Evolutionary conservation across 1,284 basidiomycete genomes (phyloP), one percentile per base, ranked within the genome.

Genomic region (Ustilago sp.): DNA sequence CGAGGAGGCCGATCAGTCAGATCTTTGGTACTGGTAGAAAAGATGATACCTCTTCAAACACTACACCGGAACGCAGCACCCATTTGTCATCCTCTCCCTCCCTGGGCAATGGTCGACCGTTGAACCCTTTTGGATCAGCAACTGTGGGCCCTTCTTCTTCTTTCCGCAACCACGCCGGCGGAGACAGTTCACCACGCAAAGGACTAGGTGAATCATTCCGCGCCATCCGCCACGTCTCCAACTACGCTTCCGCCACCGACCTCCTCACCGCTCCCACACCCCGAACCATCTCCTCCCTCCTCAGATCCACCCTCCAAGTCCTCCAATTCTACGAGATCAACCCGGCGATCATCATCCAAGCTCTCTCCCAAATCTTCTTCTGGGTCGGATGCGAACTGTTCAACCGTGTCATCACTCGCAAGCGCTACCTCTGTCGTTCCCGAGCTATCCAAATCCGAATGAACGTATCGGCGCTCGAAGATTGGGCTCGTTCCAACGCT

Each of bases 341-440:
- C 83, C 95, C 96, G 11, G 92, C 90, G 2, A 89, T 98, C 52
- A 92, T 92, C 68, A 91, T 93, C 15, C 96, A 99, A 85, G 89
- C 94, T 51, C 95, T 95, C 90, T 96, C 94, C 0, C 96, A 99
- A 87, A 91, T 97, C 19, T 91, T 95, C 88, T 96, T 94, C 84
- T 96, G 94, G 94, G 85, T 88, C 63, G 87, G 88, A 13, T 88
- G 93, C 86, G 96, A 99, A 88, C 90, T 94, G 36, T 99, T 98
- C 88, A 99, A 99, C 87, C 92, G 95, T 38, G 78, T 94, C 41
- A 98, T 98, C 88, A 98, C 98, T 86, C 91, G 95, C 54, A 95
- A 94, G 87, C 96, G 95, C 85, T 96, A 94, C 84, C 88, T 98
- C 0, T 98, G 96, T 87, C 90, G 96, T 88, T 94, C 88, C 69